Percentiles rank a stretch among this genome's conserved stretches.
Evolutionary conservation across 805 yeast species (phyloP).

Genomic region (Cyberlindnera japonica): DNA sequence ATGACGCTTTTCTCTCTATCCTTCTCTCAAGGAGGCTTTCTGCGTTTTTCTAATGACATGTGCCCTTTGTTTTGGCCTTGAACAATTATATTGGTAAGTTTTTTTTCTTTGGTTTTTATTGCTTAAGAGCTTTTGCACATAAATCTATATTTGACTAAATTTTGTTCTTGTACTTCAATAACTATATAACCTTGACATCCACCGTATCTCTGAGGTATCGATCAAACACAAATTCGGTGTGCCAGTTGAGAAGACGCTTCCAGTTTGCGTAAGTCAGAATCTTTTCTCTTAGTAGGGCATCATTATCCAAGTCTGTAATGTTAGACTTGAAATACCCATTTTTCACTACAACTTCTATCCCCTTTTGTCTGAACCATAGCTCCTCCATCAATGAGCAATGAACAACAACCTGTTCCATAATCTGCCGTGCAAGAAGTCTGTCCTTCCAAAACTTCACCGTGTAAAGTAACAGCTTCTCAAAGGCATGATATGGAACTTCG

Average conservation of each 20-base stretch:
- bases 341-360: slow-evolving; percentile 11
- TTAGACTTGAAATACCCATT: slow-evolving; percentile 16
- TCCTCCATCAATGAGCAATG: slow-evolving; percentile 21
- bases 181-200: slow-evolving; percentile 3
- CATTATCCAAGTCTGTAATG: slow-evolving; percentile 12
- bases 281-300: slow-evolving; percentile 10
- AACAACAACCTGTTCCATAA: slow-evolving; percentile 20
- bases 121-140: no score
- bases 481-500: slow-evolving; percentile 23
- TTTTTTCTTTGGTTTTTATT: no score
- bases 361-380: slow-evolving; percentile 15
- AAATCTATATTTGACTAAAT: background rate
- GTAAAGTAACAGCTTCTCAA: slow-evolving; percentile 16
- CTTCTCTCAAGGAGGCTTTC: no score
- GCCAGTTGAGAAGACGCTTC: slow-evolving; percentile 23
- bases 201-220: slow-evolving; percentile 10
- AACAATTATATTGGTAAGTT: no score
- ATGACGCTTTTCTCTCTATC: no score
- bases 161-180: no score
- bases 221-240: slow-evolving; percentile 19
- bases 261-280: slow-evolving; percentile 20
- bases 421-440: slow-evolving; percentile 12
- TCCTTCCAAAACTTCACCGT: slow-evolving; percentile 15
- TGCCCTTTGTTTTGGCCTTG: no score
- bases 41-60: no score